phyloP scores from a whole-genome alignment of 345 rosid species.

The Citrus inodora region DNA sequence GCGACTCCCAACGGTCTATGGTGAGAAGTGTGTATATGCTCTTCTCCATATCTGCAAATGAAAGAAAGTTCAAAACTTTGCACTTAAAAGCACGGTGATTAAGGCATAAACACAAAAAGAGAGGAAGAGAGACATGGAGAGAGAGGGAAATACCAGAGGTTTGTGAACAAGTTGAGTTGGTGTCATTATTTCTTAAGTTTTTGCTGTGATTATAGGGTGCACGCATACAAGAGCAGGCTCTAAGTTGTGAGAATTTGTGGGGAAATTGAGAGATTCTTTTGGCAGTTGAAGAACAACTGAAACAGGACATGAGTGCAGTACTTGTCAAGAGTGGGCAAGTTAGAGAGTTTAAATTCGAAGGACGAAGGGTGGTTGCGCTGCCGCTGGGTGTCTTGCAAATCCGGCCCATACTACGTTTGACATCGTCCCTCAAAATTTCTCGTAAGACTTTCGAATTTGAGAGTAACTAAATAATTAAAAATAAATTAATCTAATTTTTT shows the following conservation, averaged over 20 bases:
- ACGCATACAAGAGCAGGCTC: constrained; percentile 22
- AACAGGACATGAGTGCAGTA: constrained; percentile 10
- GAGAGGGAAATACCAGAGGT: constrained; percentile 29
- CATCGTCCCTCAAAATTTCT: too few relatives aligned
- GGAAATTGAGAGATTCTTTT: constrained; percentile 18
- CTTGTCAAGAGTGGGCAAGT: background rate
- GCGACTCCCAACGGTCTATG: constrained; percentile 81
- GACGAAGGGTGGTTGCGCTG: background rate
- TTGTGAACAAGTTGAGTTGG: constrained; percentile 6
- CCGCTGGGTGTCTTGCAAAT: background rate
- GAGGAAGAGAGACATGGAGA: background rate
- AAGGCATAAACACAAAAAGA: background rate
- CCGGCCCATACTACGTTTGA: too few relatives aligned
- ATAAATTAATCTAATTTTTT: too few relatives aligned
- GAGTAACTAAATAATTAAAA: too few relatives aligned
- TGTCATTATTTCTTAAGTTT: constrained; percentile 20
- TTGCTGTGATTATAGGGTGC: constrained; percentile 21
- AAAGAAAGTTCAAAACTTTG: background rate
- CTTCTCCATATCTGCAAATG: constrained; percentile 47
- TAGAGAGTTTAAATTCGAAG: background rate
- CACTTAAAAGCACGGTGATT: background rate
- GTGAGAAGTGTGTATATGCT: constrained; percentile 76
- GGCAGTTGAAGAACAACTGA: constrained; percentile 26
- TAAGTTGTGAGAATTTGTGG: constrained; percentile 18
- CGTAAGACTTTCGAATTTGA: too few relatives aligned